Conservation (phyloP, 306 rosid species). For the Prunus dulcis region DNA sequence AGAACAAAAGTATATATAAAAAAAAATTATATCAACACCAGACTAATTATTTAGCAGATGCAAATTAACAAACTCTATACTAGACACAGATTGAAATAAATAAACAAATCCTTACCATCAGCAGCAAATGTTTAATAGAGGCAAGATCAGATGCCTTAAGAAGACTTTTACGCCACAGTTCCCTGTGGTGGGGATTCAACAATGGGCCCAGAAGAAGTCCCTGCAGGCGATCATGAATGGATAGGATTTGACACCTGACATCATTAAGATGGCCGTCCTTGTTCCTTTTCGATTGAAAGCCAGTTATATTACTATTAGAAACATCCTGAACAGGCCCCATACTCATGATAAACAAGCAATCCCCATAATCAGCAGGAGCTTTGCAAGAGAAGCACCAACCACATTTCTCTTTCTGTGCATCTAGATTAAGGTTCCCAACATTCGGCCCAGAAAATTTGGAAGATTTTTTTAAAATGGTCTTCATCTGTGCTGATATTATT, state of each 20-base stretch:
- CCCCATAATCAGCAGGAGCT: slow-evolving; percentile 57
- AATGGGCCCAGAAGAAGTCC: slow-evolving; percentile 93
- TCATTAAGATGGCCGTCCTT: slow-evolving; percentile 63
- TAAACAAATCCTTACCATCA: slow-evolving; percentile 56
- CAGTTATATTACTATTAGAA: slow-evolving; percentile 40
- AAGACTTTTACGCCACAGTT: slow-evolving; percentile 61
- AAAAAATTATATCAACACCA: neutral
- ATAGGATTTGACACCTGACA: slow-evolving; percentile 54
- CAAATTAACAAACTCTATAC: neutral
- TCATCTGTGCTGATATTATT: slow-evolving; percentile 64
- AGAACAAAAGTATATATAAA: neutral
- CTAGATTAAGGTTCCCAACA: slow-evolving; percentile 40
- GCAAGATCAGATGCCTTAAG: slow-evolving; percentile 53
- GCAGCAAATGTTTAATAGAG: slow-evolving; percentile 60
- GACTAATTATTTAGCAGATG: neutral
- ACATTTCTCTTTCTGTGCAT: slow-evolving; percentile 71
- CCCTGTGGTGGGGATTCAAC: slow-evolving; percentile 59
- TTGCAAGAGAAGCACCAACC: slow-evolving; percentile 94
- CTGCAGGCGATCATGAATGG: slow-evolving; percentile 73
- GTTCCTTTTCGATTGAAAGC: slow-evolving; percentile 41
- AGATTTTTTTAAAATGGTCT: slow-evolving; percentile 65
- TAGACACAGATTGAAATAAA: neutral
- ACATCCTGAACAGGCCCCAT: slow-evolving; percentile 43
- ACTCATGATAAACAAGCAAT: slow-evolving; percentile 67
- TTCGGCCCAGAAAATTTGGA: slow-evolving; percentile 66